Conservation (phyloP, 1,139 yeast genomes). For the Suhomyces choctaworum region DNA sequence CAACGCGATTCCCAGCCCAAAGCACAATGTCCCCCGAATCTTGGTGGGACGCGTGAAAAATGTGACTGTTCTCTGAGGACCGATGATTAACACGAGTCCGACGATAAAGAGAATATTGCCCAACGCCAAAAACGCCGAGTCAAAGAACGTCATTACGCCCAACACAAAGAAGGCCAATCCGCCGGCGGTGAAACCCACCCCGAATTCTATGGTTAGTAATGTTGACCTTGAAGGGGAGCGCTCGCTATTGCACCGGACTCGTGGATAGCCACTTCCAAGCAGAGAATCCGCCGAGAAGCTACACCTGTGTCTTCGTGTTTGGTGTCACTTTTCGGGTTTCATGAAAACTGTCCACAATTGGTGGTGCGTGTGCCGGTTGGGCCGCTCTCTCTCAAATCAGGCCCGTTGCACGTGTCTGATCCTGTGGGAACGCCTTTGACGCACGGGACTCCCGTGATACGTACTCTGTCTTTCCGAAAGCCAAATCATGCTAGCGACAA, state of each 20-base stretch:
- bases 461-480: constrained; percentile 75
- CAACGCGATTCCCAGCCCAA: constrained; percentile 69
- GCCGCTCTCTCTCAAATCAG: too few relatives aligned
- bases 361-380: too few relatives aligned
- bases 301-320: too few relatives aligned
- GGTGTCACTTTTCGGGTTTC: background rate
- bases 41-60: constrained; percentile 89
- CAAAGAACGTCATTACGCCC: constrained; percentile 86
- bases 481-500: constrained; percentile 58
- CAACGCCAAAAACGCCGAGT: constrained; percentile 83
- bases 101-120: constrained; percentile 82
- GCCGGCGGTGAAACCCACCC: constrained; percentile 90
- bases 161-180: constrained; percentile 77
- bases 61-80: constrained; percentile 77
- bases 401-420: too few relatives aligned
- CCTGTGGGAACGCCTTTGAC: too few relatives aligned
- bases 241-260: too few relatives aligned
- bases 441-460: constrained; percentile 28
- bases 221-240: too few relatives aligned
- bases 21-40: constrained; percentile 81
- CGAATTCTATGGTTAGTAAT: constrained; percentile 61
- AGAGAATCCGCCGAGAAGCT: too few relatives aligned
- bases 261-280: too few relatives aligned
- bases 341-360: too few relatives aligned
- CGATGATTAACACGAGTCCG: constrained; percentile 84